Percentiles rank a stretch among this genome's conserved stretches.
phyloP scores from a whole-genome alignment of 768 basidiomycete species.

The Mycena indigotica region DNA sequence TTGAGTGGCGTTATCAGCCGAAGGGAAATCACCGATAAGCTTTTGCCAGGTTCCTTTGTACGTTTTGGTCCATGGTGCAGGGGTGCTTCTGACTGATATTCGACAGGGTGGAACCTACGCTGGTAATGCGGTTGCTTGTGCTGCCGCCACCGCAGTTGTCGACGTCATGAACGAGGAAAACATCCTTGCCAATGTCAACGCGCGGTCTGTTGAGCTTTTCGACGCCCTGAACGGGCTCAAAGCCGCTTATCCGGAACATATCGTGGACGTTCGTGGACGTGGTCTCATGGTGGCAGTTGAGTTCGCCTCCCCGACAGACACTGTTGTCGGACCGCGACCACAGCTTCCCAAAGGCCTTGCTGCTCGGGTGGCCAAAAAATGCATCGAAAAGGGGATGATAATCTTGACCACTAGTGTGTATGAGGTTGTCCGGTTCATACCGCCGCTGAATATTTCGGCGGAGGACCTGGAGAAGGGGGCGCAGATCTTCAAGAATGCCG shows the following conservation, averaged over 20 bases:
- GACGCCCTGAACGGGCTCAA: slow-evolving; percentile 56
- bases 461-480: slow-evolving; percentile 74
- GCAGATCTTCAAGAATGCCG: slow-evolving; percentile 66
- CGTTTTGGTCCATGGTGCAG: slow-evolving; percentile 13
- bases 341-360: slow-evolving; percentile 55
- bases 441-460: slow-evolving; percentile 78
- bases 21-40: slow-evolving; percentile 78
- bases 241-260: slow-evolving; percentile 55
- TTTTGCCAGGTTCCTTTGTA: slow-evolving; percentile 81
- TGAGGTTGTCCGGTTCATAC: slow-evolving; percentile 91
- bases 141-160: slow-evolving; percentile 82
- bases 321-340: slow-evolving; percentile 36
- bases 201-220: slow-evolving; percentile 76
- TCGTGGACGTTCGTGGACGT: slow-evolving; percentile 85
- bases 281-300: slow-evolving; percentile 91
- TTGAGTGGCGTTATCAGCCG: slow-evolving; percentile 82
- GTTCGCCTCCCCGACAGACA: slow-evolving; percentile 65
- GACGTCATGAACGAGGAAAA: slow-evolving; percentile 79
- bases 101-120: slow-evolving; percentile 84
- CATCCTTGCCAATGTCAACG: slow-evolving; percentile 78
- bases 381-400: slow-evolving; percentile 83
- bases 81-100: slow-evolving; percentile 8
- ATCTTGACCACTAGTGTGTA: slow-evolving; percentile 89
- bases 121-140: slow-evolving; percentile 90
- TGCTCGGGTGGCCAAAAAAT: slow-evolving; percentile 70